Evolutionary conservation across 305 asterid species (phyloP).

Genomic region (Solanum hybrid): DNA sequence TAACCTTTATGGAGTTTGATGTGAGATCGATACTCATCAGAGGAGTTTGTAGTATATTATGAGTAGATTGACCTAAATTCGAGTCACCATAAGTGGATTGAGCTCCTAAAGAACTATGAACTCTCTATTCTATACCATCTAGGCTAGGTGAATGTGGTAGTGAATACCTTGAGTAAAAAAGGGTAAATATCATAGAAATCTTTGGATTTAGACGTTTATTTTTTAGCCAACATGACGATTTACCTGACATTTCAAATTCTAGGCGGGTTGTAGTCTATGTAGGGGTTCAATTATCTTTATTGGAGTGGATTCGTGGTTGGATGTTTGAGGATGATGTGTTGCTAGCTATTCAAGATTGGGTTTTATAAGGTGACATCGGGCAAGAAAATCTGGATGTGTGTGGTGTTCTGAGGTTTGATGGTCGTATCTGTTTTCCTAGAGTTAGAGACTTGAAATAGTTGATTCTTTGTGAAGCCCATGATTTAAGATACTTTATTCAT

Average conservation of each 20-base stretch:
- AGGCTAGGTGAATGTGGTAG: not conserved
- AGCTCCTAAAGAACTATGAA: not conserved
- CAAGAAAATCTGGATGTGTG: too few species aligned
- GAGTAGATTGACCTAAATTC: not conserved
- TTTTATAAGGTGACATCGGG: too few species aligned
- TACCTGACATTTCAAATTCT: not conserved
- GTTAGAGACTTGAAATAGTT: too few species aligned
- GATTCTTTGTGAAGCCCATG: too few species aligned
- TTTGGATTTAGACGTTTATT: not conserved
- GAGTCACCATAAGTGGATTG: not conserved
- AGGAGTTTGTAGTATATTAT: not conserved
- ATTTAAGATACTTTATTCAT: too few species aligned
- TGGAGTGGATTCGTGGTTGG: not conserved
- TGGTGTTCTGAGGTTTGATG: too few species aligned
- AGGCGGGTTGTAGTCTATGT: not conserved
- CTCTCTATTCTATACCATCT: not conserved
- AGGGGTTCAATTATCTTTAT: not conserved
- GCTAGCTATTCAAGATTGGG: not conserved
- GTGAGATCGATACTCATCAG: not conserved
- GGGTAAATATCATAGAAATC: not conserved
- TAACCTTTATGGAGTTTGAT: not conserved
- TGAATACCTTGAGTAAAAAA: not conserved
- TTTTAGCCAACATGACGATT: not conserved
- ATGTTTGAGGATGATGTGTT: not conserved
- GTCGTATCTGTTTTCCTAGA: too few species aligned